Conservation (phyloP, 805 yeast species). For the Starmerella lactis-condensi region DNA sequence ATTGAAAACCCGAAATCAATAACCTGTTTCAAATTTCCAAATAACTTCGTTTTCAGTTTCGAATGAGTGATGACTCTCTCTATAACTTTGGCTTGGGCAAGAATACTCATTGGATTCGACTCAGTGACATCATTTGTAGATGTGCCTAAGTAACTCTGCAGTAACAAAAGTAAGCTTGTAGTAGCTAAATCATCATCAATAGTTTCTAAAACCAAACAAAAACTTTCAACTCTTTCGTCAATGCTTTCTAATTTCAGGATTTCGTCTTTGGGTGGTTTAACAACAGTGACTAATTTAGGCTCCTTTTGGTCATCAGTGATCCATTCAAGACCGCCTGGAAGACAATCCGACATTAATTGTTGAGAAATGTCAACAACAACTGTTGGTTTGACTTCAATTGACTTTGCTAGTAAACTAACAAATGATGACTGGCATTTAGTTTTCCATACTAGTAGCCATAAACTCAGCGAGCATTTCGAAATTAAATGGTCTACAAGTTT, state of each 20-base stretch:
- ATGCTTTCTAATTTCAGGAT: constrained; percentile 20
- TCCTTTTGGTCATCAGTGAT: not conserved
- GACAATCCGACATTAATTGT: too few relatives aligned
- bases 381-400: not conserved
- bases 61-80: constrained; percentile 7
- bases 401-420: not conserved
- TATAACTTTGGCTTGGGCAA: constrained; percentile 20
- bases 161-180: constrained; percentile 30
- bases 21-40: constrained; percentile 39
- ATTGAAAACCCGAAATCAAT: constrained; percentile 32
- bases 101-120: constrained; percentile 22
- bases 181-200: constrained; percentile 32
- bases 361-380: not conserved
- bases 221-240: constrained; percentile 28
- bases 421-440: not conserved
- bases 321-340: constrained; percentile 7
- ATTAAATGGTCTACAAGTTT: too few relatives aligned
- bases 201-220: constrained; percentile 30
- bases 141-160: constrained; percentile 30
- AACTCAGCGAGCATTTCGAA: too few relatives aligned
- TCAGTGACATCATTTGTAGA: constrained; percentile 20
- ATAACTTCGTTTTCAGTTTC: constrained; percentile 35
- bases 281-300: constrained; percentile 4
- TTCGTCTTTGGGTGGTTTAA: not conserved
- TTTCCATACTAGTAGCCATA: too few relatives aligned